Evolutionary conservation across 108 stramenopile genomes (phyloP).

Genomic region (Cyclotella sp.): DNA sequence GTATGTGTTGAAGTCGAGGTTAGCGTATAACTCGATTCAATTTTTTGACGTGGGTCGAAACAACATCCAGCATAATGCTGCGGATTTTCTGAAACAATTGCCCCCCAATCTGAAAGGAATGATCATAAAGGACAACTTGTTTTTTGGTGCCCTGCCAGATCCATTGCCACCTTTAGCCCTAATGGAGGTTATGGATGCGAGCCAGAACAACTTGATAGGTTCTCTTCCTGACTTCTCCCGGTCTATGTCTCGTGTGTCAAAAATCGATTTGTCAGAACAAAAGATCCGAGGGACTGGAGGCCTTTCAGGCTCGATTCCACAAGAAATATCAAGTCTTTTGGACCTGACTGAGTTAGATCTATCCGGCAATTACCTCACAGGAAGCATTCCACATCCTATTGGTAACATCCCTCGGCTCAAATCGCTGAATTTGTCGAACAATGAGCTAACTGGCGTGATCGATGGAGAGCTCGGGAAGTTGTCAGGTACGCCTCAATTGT

Average conservation of each 20-base stretch:
- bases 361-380: conserved; percentile 10
- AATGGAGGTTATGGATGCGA: conserved; percentile 5
- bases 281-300: background rate
- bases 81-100: conserved; percentile 21
- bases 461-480: conserved; percentile 8
- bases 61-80: conserved; percentile 39
- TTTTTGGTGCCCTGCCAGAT: conserved; percentile 15
- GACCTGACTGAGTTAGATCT: background rate
- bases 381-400: conserved; percentile 4
- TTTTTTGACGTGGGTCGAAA: conserved; percentile 57
- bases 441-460: conserved; percentile 7
- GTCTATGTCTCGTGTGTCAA: background rate
- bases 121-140: conserved; percentile 8
- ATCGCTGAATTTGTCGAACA: conserved; percentile 8
- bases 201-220: conserved; percentile 4
- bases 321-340: background rate
- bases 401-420: conserved; percentile 11
- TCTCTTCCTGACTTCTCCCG: conserved; percentile 26
- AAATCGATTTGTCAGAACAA: conserved; percentile 17
- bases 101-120: conserved; percentile 26
- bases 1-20: conserved; percentile 55
- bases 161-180: background rate
- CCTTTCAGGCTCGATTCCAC: conserved; percentile 16
- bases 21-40: conserved; percentile 20
- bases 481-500: conserved; percentile 6